Conservation (phyloP, 768 basidiomycete genomes). For the Boletus huronensis region DNA sequence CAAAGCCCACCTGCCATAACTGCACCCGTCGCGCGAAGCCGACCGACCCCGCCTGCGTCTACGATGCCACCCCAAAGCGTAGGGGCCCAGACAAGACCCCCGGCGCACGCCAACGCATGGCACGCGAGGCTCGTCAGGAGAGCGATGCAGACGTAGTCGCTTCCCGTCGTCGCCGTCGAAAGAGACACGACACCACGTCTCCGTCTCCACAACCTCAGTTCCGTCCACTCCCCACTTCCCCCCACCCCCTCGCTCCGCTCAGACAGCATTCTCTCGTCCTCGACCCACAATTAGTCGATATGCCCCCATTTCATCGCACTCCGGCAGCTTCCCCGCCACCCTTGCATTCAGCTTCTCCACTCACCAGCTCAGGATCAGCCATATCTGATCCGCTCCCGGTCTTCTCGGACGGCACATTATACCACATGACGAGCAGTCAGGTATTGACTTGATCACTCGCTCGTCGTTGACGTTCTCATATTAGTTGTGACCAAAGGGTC, state of each 20-base stretch:
- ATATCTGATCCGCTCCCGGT: constrained; percentile 8
- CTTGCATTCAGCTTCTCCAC: neutral
- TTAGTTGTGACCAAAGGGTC: constrained; percentile 23
- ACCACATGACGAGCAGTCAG: constrained; percentile 25
- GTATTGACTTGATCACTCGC: constrained; percentile 28
- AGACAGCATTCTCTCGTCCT: constrained; percentile 13
- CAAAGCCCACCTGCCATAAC: constrained; percentile 72
- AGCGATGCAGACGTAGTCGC: constrained; percentile 25
- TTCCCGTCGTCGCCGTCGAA: constrained; percentile 25
- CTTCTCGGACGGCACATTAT: constrained; percentile 8
- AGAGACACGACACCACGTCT: constrained; percentile 1
- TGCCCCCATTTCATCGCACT: constrained; percentile 14
- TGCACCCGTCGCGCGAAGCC: constrained; percentile 52
- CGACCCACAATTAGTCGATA: constrained; percentile 26
- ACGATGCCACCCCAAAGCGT: constrained; percentile 71
- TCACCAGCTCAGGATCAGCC: constrained; percentile 5
- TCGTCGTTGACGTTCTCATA: constrained; percentile 23
- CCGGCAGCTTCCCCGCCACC: neutral
- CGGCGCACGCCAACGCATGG: constrained; percentile 69
- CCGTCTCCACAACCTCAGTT: constrained; percentile 1
- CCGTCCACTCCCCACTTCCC: neutral
- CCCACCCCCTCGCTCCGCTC: constrained; percentile 1
- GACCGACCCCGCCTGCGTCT: constrained; percentile 52
- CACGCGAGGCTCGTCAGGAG: constrained; percentile 39
- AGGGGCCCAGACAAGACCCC: constrained; percentile 77